These are phyloP conservation scores for Verticillium nubilum DNA, from an alignment of 2,329 filamentous ascomycete genomes.

Conservation along the genomic window DNA sequence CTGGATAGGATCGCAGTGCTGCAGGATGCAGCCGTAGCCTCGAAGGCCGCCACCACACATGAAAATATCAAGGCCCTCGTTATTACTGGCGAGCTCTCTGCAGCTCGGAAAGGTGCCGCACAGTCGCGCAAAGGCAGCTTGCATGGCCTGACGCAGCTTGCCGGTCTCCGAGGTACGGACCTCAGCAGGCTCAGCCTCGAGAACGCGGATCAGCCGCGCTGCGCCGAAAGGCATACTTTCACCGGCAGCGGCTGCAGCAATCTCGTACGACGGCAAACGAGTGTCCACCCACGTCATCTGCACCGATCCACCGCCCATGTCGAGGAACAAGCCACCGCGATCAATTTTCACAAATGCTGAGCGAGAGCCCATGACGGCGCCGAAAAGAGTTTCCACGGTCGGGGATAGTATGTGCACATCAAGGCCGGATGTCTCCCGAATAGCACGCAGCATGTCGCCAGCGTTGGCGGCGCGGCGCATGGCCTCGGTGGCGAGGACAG, in stretches of 20 bases:
- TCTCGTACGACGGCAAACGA: conserved; percentile 36
- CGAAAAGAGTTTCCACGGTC: conserved; percentile 75
- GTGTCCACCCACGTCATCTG: conserved; percentile 62
- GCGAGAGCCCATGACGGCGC: conserved; percentile 71
- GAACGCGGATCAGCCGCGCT: conserved; percentile 47
- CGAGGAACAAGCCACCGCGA: conserved; percentile 70
- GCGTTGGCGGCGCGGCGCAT: conserved; percentile 77
- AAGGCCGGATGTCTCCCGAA: conserved; percentile 56
- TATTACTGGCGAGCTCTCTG: conserved; percentile 4
- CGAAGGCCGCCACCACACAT: conserved; percentile 87
- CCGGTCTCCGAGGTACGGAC: conserved; percentile 40
- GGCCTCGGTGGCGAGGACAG: conserved; percentile 82
- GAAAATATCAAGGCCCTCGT: conserved; percentile 61
- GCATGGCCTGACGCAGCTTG: conserved; percentile 54
- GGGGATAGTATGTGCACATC: conserved; percentile 69
- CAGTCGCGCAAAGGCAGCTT: conserved; percentile 52
- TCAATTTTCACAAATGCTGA: conserved; percentile 63
- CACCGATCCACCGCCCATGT: conserved; percentile 71
- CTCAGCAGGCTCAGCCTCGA: conserved; percentile 33
- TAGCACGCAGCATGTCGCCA: conserved; percentile 58
- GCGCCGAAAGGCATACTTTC: conserved; percentile 58
- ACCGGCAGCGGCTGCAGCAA: conserved; percentile 47
- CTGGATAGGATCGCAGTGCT: conserved; percentile 66
- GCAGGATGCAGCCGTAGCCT: conserved; percentile 85
- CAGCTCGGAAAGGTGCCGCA: conserved; percentile 46